Percentiles rank a stretch among this genome's conserved stretches.
Evolutionary conservation across 2,329 filamentous ascomycete species (phyloP).

Genomic region (Cladophialophora exuberans): DNA sequence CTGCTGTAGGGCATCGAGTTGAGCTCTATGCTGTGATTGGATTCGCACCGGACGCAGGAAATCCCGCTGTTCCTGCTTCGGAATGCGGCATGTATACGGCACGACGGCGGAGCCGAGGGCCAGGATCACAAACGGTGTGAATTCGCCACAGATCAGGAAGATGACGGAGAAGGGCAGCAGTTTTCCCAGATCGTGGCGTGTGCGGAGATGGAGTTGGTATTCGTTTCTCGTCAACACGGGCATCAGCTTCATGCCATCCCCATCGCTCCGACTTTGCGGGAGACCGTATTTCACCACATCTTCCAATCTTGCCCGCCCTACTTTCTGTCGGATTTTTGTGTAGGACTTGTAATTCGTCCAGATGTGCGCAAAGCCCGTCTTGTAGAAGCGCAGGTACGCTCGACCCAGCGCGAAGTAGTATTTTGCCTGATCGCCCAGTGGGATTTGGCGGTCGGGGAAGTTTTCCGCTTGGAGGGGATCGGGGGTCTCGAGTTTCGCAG

Average conservation of each 20-base stretch:
- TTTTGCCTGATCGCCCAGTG: neutral
- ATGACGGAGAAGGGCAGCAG: constrained; percentile 78
- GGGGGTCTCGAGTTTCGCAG: constrained; percentile 6
- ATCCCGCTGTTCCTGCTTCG: constrained; percentile 68
- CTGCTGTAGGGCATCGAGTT: neutral
- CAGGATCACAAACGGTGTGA: constrained; percentile 79
- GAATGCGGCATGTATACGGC: constrained; percentile 81
- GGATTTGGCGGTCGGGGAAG: neutral
- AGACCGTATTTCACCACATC: constrained; percentile 5
- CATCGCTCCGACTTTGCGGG: neutral
- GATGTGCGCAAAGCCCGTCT: constrained; percentile 76
- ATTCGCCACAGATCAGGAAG: constrained; percentile 78
- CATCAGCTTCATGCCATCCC: neutral
- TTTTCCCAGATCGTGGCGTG: constrained; percentile 72
- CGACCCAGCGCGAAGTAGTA: constrained; percentile 63
- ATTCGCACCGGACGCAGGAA: constrained; percentile 18
- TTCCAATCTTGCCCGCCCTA: constrained; percentile 1
- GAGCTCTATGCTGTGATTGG: neutral
- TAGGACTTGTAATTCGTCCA: constrained; percentile 62
- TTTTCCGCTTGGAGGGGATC: neutral
- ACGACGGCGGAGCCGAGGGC: constrained; percentile 70
- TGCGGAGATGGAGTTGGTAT: constrained; percentile 71
- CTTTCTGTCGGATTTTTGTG: constrained; percentile 51
- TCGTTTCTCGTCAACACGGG: constrained; percentile 63
- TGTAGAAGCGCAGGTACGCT: constrained; percentile 85